Evolutionary conservation across 192 early-diverging fungal genomes (phyloP).

Genomic region (Dispira parvispora): DNA sequence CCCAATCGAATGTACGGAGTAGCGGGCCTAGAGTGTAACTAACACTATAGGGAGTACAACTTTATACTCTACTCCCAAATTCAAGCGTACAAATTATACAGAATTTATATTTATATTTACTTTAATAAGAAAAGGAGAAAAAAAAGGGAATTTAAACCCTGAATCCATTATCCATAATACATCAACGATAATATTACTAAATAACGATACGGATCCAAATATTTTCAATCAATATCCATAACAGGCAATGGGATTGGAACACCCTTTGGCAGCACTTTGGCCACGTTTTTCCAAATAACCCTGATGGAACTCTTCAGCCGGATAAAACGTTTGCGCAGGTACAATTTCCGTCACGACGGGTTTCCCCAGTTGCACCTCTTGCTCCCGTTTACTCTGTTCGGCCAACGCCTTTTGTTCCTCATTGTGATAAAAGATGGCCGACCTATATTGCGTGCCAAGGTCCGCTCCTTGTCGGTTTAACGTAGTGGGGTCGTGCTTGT

Average conservation of each 20-base stretch:
- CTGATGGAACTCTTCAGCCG: conserved; percentile 75
- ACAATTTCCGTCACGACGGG: conserved; percentile 54
- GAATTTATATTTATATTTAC: neutral
- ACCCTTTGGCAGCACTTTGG: conserved; percentile 29
- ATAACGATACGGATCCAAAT: neutral
- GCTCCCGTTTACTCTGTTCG: conserved; percentile 45
- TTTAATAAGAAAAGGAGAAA: neutral
- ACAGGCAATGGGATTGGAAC: conserved; percentile 26
- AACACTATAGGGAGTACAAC: neutral
- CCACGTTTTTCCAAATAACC: conserved; percentile 46
- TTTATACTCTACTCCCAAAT: neutral
- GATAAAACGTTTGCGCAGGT: conserved; percentile 50
- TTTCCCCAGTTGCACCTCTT: conserved; percentile 38
- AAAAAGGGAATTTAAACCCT: neutral
- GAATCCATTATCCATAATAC: neutral
- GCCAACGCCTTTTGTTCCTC: conserved; percentile 57
- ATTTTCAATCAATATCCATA: conserved; percentile 13
- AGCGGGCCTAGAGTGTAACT: conserved; percentile 12
- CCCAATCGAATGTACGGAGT: conserved; percentile 1
- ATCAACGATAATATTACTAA: neutral
- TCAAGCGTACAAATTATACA: neutral
- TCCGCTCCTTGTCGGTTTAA: conserved; percentile 73
- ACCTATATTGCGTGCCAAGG: conserved; percentile 73
- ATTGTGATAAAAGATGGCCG: conserved; percentile 70
- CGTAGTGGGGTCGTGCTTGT: conserved; percentile 76